These are phyloP conservation scores for Rhizomucor miehei DNA, from an alignment of 371 early-diverging fungal species.

Conservation along the genomic window DNA sequence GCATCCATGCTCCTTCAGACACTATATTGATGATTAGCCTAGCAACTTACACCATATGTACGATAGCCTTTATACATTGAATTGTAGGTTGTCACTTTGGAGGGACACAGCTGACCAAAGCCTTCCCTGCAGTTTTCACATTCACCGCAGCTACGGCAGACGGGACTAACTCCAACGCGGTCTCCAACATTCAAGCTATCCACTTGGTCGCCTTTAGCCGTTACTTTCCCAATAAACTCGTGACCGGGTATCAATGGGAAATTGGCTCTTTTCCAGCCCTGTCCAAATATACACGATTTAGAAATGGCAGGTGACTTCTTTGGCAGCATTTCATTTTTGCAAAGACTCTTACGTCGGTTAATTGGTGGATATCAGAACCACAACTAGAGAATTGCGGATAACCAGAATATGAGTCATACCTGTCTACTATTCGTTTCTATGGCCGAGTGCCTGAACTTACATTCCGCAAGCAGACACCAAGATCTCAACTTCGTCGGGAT, in stretches of 20 bases:
- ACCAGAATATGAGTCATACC: no score
- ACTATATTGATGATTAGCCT: background rate
- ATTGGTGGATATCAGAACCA: conserved; percentile 46
- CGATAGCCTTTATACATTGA: conserved; percentile 28
- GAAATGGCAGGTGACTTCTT: background rate
- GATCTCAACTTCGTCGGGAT: conserved; percentile 58
- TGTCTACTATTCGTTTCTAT: no score
- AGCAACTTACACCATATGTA: conserved; percentile 47
- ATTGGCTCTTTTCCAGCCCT: conserved; percentile 43
- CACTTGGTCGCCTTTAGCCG: conserved; percentile 51
- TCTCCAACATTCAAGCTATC: conserved; percentile 57
- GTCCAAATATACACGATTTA: conserved; percentile 33
- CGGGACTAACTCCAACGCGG: conserved; percentile 72
- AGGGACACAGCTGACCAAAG: conserved; percentile 34
- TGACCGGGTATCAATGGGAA: conserved; percentile 75
- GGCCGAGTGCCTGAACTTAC: conserved; percentile 14
- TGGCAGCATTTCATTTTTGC: background rate
- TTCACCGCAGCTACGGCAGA: conserved; percentile 36
- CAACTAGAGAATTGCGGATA: conserved; percentile 29
- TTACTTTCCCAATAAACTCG: conserved; percentile 68
- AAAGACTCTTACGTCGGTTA: conserved; percentile 26
- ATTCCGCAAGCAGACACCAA: conserved; percentile 60
- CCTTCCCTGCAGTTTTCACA: conserved; percentile 38
- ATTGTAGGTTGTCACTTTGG: conserved; percentile 46
- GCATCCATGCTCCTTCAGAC: no score